These are phyloP conservation scores for Aspergillus heteromorphus DNA, from an alignment of 495 filamentous ascomycete species.

Conservation along the genomic window DNA sequence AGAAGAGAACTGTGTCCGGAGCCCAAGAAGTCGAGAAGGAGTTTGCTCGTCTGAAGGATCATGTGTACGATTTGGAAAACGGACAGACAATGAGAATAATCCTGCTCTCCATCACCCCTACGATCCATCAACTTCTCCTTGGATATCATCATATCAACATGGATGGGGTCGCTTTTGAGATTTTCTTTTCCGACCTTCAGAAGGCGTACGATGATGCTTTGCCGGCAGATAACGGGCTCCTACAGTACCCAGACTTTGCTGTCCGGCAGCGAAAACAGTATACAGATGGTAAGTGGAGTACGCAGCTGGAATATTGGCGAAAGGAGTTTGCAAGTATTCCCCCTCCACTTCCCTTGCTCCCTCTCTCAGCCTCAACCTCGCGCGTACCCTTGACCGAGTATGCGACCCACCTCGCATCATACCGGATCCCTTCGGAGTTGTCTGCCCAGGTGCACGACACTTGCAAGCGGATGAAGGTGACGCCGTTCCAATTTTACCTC, in stretches of 20 bases:
- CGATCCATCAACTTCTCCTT: conserved; percentile 20
- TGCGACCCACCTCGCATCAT: background rate
- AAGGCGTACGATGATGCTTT: conserved; percentile 18
- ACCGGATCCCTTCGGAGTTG: background rate
- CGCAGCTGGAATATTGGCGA: background rate
- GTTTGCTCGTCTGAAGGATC: conserved; percentile 9
- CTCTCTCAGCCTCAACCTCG: background rate
- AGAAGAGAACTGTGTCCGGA: conserved; percentile 4
- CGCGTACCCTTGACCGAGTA: background rate
- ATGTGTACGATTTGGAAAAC: conserved; percentile 18
- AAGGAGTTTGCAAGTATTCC: background rate
- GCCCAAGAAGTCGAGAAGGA: conserved; percentile 12
- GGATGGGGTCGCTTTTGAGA: conserved; percentile 33
- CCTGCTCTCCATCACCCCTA: conserved; percentile 11
- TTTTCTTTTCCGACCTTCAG: conserved; percentile 33
- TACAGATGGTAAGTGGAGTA: background rate
- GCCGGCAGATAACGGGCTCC: background rate
- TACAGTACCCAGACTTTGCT: background rate
- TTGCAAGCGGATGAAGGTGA: background rate
- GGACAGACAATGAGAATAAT: conserved; percentile 16
- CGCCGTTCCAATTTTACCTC: conserved; percentile 31
- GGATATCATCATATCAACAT: conserved; percentile 38
- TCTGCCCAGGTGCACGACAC: conserved; percentile 1
- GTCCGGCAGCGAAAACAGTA: background rate
- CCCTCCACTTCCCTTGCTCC: background rate